A percentile compares a stretch with the other conserved stretches of the same genome.
These are phyloP conservation scores for Euphrasia confusa DNA, from an alignment of 257 asterid genomes.

Conservation along the genomic window DNA sequence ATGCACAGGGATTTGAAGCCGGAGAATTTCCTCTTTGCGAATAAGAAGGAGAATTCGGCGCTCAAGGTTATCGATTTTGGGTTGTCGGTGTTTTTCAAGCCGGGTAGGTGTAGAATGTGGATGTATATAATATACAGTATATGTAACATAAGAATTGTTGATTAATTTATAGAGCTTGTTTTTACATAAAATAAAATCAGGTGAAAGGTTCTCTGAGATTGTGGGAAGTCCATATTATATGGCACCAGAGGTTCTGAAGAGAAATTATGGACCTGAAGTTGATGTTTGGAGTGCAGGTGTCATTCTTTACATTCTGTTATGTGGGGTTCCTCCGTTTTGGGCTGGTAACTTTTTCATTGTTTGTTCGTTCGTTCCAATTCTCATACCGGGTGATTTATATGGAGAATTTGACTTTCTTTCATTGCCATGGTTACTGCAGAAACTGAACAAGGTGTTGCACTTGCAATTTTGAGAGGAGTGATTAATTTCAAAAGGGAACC, in stretches of 20 bases:
- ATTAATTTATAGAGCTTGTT: neutral
- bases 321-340: conserved; percentile 1
- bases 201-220: conserved; percentile 1
- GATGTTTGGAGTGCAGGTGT: conserved; percentile 1
- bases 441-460: conserved; percentile 92
- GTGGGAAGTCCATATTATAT: conserved; percentile 4
- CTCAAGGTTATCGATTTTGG: conserved; percentile 9
- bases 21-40: neutral
- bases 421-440: conserved; percentile 39
- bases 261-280: conserved; percentile 1
- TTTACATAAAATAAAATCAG: neutral
- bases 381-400: neutral
- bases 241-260: conserved; percentile 3
- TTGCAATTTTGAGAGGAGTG: conserved; percentile 79
- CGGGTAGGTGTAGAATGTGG: neutral
- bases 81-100: conserved; percentile 8
- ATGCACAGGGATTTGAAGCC: conserved; percentile 9
- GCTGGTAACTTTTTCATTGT: neutral
- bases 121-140: neutral
- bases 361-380: neutral
- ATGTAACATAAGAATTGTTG: neutral
- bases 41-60: conserved; percentile 2
- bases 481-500: conserved; percentile 90
- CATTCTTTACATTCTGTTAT: neutral
- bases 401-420: conserved; percentile 9